phyloP scores from a whole-genome alignment of 2,329 filamentous ascomycete genomes.

The Pseudogymnoascus sp. region DNA sequence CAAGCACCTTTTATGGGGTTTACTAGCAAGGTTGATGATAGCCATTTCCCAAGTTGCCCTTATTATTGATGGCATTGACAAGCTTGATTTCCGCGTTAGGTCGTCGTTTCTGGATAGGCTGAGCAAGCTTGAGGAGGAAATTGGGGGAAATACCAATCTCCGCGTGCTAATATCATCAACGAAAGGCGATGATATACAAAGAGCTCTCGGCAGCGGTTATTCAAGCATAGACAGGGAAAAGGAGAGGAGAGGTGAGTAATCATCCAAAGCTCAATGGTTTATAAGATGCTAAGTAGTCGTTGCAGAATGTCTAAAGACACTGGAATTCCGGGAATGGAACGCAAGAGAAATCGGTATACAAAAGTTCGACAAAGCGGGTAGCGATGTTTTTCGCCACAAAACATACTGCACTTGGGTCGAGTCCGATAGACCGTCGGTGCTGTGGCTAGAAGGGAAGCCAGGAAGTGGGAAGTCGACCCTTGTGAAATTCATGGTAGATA shows the following conservation, averaged over 20 bases:
- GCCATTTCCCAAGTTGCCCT: neutral
- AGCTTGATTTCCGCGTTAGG: neutral
- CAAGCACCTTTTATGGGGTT: neutral
- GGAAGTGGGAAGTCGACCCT: constrained; percentile 17
- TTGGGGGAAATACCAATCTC: neutral
- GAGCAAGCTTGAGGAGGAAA: neutral
- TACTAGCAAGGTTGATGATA: neutral
- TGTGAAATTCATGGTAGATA: constrained; percentile 2
- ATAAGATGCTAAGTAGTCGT: neutral
- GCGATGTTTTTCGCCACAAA: neutral
- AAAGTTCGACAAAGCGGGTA: neutral
- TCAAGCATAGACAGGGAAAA: constrained; percentile 3
- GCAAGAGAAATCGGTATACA: neutral
- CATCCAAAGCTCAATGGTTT: neutral
- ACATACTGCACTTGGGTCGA: neutral
- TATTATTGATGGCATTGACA: neutral
- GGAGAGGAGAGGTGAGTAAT: constrained; percentile 2
- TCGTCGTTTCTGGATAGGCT: neutral
- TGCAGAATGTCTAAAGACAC: neutral
- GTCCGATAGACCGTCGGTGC: neutral
- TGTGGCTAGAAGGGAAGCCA: constrained; percentile 15
- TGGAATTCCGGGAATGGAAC: constrained; percentile 4
- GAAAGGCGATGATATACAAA: neutral
- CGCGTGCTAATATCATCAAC: neutral
- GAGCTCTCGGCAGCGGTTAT: neutral